Conservation (phyloP, 2,329 filamentous ascomycete genomes). For the Alternaria brassicicola region DNA sequence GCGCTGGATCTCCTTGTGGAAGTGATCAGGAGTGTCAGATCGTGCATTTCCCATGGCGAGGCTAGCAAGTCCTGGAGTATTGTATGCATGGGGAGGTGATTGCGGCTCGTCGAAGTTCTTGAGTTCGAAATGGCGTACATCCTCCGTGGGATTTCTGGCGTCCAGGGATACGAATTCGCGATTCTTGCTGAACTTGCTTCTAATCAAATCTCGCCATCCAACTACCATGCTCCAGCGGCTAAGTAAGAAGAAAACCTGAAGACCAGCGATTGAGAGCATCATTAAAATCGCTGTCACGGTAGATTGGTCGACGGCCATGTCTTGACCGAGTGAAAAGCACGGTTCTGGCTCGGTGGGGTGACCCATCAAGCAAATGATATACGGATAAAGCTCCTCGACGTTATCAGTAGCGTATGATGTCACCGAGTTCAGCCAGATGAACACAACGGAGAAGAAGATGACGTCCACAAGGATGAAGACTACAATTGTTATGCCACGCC, state of each 20-base stretch:
- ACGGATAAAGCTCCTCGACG: constrained; percentile 63
- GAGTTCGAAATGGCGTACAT: constrained; percentile 45
- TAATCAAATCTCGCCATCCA: constrained; percentile 76
- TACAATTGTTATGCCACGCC: constrained; percentile 90
- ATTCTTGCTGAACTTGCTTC: constrained; percentile 58
- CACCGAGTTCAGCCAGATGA: constrained; percentile 77
- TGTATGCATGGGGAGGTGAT: constrained; percentile 36
- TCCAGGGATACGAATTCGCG: constrained; percentile 91
- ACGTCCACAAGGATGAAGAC: constrained; percentile 89
- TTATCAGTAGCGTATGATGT: constrained; percentile 63
- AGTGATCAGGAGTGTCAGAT: constrained; percentile 44
- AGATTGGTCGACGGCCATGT: constrained; percentile 73
- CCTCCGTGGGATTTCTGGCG: constrained; percentile 56
- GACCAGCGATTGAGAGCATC: constrained; percentile 78
- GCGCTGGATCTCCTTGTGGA: constrained; percentile 45
- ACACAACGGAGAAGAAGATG: constrained; percentile 90
- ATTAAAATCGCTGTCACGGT: constrained; percentile 83
- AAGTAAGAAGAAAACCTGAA: constrained; percentile 84
- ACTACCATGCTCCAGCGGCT: constrained; percentile 82
- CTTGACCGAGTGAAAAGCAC: constrained; percentile 67
- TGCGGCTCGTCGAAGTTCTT: constrained; percentile 41
- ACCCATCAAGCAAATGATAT: constrained; percentile 73
- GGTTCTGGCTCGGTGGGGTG: constrained; percentile 65
- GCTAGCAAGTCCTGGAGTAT: constrained; percentile 31
- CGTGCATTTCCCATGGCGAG: constrained; percentile 27